These are phyloP conservation scores for Fusarium sp. DNA, from an alignment of 2,329 filamentous ascomycete genomes.

Conservation along the genomic window DNA sequence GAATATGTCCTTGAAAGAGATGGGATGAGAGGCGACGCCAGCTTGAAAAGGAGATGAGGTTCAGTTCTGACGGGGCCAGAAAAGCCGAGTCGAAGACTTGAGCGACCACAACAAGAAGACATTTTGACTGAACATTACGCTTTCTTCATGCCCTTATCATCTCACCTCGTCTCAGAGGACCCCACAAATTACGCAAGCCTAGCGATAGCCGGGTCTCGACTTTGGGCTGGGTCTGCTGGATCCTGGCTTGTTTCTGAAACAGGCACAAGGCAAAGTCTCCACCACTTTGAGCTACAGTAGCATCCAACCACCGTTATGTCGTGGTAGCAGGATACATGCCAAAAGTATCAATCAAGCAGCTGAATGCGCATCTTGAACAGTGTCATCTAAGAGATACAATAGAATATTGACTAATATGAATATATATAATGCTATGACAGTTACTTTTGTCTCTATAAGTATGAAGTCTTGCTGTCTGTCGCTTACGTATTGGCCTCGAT, in stretches of 20 bases:
- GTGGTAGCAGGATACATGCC: constrained; percentile 45
- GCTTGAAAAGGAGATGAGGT: background rate
- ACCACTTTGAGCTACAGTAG: constrained; percentile 6
- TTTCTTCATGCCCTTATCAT: constrained; percentile 2
- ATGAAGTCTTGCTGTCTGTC: background rate
- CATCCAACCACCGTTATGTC: constrained; percentile 39
- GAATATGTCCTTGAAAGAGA: constrained; percentile 15
- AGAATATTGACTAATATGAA: constrained; percentile 27
- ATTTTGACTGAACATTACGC: background rate
- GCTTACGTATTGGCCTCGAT: background rate
- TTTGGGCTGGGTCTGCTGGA: constrained; percentile 2
- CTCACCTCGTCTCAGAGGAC: background rate
- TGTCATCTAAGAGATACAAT: constrained; percentile 1
- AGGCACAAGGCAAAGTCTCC: constrained; percentile 23
- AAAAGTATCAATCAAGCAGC: background rate
- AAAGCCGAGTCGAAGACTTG: background rate
- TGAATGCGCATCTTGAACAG: constrained; percentile 4
- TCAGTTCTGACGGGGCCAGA: background rate
- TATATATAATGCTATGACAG: background rate
- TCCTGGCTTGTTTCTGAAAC: constrained; percentile 36
- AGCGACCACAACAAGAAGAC: background rate
- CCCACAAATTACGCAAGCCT: constrained; percentile 31
- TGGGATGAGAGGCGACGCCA: background rate
- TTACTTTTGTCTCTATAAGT: background rate
- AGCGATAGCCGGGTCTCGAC: constrained; percentile 37